These are phyloP conservation scores for Aspergillus sp. DNA, from an alignment of 2,329 filamentous ascomycete genomes.

Conservation along the genomic window DNA sequence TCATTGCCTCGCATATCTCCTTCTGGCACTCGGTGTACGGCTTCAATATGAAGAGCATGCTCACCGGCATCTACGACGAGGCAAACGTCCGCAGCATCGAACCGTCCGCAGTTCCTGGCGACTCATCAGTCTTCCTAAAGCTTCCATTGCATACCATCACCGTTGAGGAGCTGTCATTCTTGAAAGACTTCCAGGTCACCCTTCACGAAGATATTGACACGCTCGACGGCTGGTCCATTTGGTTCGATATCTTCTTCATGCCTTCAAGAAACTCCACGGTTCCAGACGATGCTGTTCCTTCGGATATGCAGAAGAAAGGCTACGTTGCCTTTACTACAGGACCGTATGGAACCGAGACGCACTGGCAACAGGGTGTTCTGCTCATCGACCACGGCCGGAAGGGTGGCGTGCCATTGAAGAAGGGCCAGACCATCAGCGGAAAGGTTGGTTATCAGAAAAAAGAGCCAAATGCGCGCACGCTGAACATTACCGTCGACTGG, in stretches of 20 bases:
- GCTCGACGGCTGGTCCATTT: constrained; percentile 82
- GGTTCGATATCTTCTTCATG: constrained; percentile 92
- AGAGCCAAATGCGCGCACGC: constrained; percentile 60
- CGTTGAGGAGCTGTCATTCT: constrained; percentile 68
- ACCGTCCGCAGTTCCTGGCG: constrained; percentile 47
- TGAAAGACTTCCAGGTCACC: constrained; percentile 57
- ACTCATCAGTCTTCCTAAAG: constrained; percentile 60
- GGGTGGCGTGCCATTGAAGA: constrained; percentile 41
- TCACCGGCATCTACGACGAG: constrained; percentile 72
- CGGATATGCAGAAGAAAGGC: constrained; percentile 58
- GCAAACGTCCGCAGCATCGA: constrained; percentile 68
- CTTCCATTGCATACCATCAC: constrained; percentile 70
- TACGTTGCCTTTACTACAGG: constrained; percentile 80
- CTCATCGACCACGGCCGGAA: constrained; percentile 56
- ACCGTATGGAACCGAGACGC: constrained; percentile 67
- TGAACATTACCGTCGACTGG: constrained; percentile 62
- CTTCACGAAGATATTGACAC: constrained; percentile 57
- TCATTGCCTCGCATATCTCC: constrained; percentile 66
- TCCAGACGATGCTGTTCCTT: constrained; percentile 50
- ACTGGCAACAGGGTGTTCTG: constrained; percentile 83
- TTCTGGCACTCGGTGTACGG: constrained; percentile 94
- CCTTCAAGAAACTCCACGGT: constrained; percentile 48
- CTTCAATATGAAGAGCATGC: constrained; percentile 91
- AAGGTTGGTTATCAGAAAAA: constrained; percentile 64
- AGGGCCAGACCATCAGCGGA: constrained; percentile 56